Evolutionary conservation across 2,329 filamentous ascomycete species (phyloP).

Genomic region (Talaromyces albobiverticillius): DNA sequence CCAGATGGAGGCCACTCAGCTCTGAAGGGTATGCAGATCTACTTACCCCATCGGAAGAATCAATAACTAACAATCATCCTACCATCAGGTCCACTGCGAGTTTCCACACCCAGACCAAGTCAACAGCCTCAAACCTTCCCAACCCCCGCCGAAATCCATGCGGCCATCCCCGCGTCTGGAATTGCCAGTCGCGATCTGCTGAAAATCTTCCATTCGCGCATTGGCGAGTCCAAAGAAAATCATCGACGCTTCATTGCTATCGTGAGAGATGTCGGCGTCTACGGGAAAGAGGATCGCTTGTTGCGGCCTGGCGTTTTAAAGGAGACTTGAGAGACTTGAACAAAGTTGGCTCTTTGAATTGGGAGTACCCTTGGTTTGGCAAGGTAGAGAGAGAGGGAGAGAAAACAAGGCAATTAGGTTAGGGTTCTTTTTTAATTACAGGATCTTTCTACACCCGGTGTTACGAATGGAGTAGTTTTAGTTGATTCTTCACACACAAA

Average conservation of each 20-base stretch:
- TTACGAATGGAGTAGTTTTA: no score
- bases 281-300: constrained; percentile 41
- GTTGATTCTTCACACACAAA: no score
- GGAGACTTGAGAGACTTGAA: constrained; percentile 23
- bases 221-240: constrained; percentile 41
- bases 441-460: no score
- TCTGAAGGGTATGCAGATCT: constrained; percentile 25
- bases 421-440: not conserved
- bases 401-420: not conserved
- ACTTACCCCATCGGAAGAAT: not conserved
- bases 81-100: constrained; percentile 25
- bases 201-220: constrained; percentile 41
- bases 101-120: constrained; percentile 29
- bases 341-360: not conserved
- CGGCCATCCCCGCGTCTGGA: constrained; percentile 44
- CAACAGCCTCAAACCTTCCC: constrained; percentile 33
- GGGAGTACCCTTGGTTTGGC: no score
- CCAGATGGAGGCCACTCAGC: constrained; percentile 30
- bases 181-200: constrained; percentile 45
- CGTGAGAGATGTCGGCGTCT: constrained; percentile 43
- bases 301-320: constrained; percentile 38
- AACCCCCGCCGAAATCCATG: constrained; percentile 45
- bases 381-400: not conserved
- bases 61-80: not conserved
- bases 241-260: constrained; percentile 42